Percentiles rank a stretch among this genome's conserved stretches.
phyloP scores from a whole-genome alignment of 169 alveolate species.

The Plasmodium ovale region DNA sequence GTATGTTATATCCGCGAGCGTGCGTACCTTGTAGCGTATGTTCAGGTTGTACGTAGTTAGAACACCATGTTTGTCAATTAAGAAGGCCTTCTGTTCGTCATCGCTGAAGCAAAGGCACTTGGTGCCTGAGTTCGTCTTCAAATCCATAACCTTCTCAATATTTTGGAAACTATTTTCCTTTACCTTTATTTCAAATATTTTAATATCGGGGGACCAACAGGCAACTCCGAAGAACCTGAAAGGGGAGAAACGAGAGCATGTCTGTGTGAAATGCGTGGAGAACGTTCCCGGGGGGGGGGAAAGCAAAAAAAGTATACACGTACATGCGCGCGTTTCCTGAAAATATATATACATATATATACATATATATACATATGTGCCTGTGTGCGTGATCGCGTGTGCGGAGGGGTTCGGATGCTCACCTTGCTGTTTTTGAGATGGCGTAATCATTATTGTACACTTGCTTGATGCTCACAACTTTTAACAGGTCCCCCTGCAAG shows the following conservation, averaged over 20 bases:
- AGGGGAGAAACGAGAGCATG: background rate
- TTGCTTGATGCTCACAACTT: constrained; percentile 23
- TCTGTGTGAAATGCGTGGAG: too few species aligned
- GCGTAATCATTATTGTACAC: constrained; percentile 33
- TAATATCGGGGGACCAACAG: constrained; percentile 37
- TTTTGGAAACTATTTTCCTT: constrained; percentile 27
- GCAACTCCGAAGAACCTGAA: constrained; percentile 36
- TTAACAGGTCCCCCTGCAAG: constrained; percentile 33
- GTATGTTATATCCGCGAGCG: background rate
- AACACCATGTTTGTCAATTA: constrained; percentile 37
- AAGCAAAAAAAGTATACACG: too few species aligned
- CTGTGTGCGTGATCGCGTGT: too few species aligned
- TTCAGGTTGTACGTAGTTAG: constrained; percentile 15
- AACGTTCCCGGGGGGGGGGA: too few species aligned
- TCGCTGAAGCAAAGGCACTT: constrained; percentile 30
- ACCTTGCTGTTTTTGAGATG: constrained; percentile 25
- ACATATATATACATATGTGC: too few species aligned
- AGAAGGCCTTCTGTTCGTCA: constrained; percentile 24
- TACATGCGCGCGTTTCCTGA: too few species aligned
- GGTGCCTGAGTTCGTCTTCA: constrained; percentile 34
- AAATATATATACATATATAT: too few species aligned
- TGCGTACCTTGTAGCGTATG: constrained; percentile 39
- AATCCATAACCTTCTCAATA: constrained; percentile 35
- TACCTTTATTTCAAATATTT: constrained; percentile 25
- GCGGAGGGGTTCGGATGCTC: background rate